Conservation (phyloP, 2,329 filamentous ascomycete species). For the Dothistroma septosporum region DNA sequence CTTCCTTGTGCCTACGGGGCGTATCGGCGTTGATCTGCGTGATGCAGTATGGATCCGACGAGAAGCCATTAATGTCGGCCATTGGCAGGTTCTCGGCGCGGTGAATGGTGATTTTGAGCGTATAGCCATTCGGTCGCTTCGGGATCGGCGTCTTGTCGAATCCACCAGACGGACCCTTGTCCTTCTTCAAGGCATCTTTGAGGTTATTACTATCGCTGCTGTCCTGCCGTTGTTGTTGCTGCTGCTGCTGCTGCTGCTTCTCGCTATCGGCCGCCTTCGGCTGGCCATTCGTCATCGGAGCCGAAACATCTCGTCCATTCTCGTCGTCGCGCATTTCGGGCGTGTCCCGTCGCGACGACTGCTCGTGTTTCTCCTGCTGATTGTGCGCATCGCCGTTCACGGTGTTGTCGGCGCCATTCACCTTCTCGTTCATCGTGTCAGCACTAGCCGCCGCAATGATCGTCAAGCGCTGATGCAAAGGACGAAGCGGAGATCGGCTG, state of each 20-base stretch:
- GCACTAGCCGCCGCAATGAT: not conserved
- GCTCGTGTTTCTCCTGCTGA: not conserved
- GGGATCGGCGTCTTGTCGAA: conserved; percentile 77
- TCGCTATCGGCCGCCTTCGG: conserved; percentile 9
- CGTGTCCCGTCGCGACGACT: not conserved
- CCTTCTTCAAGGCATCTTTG: conserved; percentile 13
- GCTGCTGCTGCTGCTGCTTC: conserved; percentile 16
- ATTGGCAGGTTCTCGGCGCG: conserved; percentile 75
- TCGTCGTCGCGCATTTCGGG: not conserved
- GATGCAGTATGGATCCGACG: conserved; percentile 77
- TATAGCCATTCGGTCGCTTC: conserved; percentile 67
- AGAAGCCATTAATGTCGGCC: conserved; percentile 70
- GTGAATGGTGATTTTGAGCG: conserved; percentile 79
- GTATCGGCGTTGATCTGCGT: conserved; percentile 69
- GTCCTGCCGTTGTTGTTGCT: conserved; percentile 17
- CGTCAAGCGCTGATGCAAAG: not conserved
- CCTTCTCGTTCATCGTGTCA: not conserved
- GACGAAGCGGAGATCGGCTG: not conserved
- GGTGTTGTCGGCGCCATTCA: not conserved
- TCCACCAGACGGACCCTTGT: conserved; percentile 61
- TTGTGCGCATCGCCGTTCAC: not conserved
- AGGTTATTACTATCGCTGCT: conserved; percentile 6
- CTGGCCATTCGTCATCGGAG: conserved; percentile 10
- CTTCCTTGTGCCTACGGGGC: conserved; percentile 78
- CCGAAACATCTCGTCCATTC: conserved; percentile 9